Evolutionary conservation across 305 asterid species (phyloP), one percentile per base, ranked within the genome.

Genomic region (Nicotiana rustica): DNA sequence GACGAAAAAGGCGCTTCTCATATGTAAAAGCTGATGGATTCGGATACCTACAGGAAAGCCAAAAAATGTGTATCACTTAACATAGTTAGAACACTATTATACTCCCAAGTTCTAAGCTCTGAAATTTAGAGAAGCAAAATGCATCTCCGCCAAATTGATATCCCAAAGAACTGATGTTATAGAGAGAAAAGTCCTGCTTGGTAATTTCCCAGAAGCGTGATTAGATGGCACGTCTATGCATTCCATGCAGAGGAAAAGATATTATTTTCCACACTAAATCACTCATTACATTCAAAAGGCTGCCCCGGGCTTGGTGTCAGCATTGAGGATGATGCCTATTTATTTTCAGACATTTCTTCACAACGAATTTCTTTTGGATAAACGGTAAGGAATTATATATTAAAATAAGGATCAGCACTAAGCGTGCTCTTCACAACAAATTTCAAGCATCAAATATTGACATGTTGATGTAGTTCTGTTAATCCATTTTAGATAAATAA

Each of bases 21-120:
- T 96, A 96, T 8, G 98, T 89, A 85, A 92, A 96, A 82, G 89
- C 87, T 84, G 99, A 95, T 83, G 98, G 99, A 86, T 96, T 96
- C 38, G 98, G 99, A 86, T 95, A 96, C 92, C 99, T 96, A 90
- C 41, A 68, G 83, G 77, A 80, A 67, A 85, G 13, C 31, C 67
- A 66, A 78, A 31, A 56, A 52, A 79, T 73, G 15, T 21, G 61
- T 25, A 21, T 49, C 79, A 49, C 8, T 12, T 47, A 49, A 8
- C 44, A 73, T 38, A 71, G 21, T 73, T 49, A 25, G 79, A 14
- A 73, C 21, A 73, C 41, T 47, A 73, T 21, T 71, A 47, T 9
- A 6, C 78, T 73, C 25, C 41, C 19, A 73, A 21, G 62, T 73
- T 47, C 61, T 21, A 12, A 21, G 31, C 78, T 71, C 61, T 10